A percentile compares a stretch with the other conserved stretches of the same genome.
These are phyloP conservation scores for Paraleonurus japonicus DNA, from an alignment of 257 asterid species.

Conservation along the genomic window DNA sequence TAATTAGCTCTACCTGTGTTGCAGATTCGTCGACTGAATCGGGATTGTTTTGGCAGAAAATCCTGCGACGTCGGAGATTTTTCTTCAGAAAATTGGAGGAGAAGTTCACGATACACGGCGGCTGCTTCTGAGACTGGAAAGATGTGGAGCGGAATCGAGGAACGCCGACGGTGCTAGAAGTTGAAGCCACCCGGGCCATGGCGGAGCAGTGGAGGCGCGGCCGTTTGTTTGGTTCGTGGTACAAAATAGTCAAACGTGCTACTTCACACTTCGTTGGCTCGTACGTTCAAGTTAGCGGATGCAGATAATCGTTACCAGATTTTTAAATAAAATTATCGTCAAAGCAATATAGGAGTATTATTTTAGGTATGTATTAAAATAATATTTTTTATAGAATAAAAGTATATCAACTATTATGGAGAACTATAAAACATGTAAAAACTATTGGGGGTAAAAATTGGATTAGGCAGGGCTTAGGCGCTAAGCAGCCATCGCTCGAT, in stretches of 20 bases:
- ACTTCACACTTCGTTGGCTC: not conserved
- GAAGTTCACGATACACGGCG: slow-evolving; percentile 30
- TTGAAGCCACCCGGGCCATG: slow-evolving; percentile 70
- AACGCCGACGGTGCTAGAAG: slow-evolving; percentile 48
- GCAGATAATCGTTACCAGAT: not conserved
- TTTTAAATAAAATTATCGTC: not conserved
- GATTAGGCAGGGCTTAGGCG: no score
- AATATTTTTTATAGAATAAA: no score
- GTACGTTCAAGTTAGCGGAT: slow-evolving; percentile 5
- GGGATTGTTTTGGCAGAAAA: slow-evolving; percentile 44
- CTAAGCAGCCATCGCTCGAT: no score
- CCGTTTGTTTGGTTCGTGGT: slow-evolving; percentile 16
- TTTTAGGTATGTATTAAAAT: no score
- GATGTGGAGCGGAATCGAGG: slow-evolving; percentile 35
- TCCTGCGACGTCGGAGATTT: slow-evolving; percentile 28
- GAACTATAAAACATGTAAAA: no score
- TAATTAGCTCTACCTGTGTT: slow-evolving; percentile 31
- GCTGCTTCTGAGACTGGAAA: slow-evolving; percentile 25
- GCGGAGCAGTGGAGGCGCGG: slow-evolving; percentile 30
- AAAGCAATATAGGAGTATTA: no score
- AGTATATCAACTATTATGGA: no score
- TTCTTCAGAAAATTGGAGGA: slow-evolving; percentile 29
- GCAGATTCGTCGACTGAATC: slow-evolving; percentile 37
- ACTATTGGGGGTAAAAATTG: no score
- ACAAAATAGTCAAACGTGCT: slow-evolving; percentile 24